Evolutionary conservation across 225 moss, liverwort and hornwort genomes (phyloP), one percentile per base, ranked within the genome.

Genomic region (Polytrichum formosum): DNA sequence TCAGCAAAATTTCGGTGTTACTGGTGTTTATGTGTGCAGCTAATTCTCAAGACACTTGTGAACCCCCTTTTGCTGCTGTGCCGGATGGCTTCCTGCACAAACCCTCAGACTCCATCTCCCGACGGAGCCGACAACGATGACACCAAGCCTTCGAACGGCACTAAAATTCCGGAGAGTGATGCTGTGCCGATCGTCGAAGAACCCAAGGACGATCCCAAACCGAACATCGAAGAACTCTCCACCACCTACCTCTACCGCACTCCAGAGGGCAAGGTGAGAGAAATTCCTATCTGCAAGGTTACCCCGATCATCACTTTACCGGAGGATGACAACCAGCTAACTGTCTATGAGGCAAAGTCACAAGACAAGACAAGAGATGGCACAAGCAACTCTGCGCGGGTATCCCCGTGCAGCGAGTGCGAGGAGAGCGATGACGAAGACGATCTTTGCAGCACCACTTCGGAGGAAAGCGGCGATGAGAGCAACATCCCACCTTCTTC

Each of bases 381-480:
- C 13, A 60, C 10, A 31, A 30, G 78, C 55, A 73, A 81, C 73
- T 73, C 19, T 56, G 78, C 63, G 65, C 75, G 81, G 5, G 75
- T 84, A 56, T 16, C 64, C 26, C 46, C 81, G 37, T 73, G 73
- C 59, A 78, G 81, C 60, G 8, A 54, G 30, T 81, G 81, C 69
- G 74, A 66, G 31, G 67, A 67, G 67, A 31, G 17, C 7, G 76
- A 78, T 5, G 78, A 71, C 53, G 76, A 81, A 23, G 55, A 68
- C 7, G 78, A 78, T 1, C 37, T 69, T 28, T 35, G 33, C 62
- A 72, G 73, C 65, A 68, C 56, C 53, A 68, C 78, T 5, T 77
- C 86, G 63, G 83, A 83, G n/a, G 86, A 83, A 26, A 73, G 55
- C 22, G 75, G 70, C 35, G 27, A 67, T 54, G 78, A 75, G 5